Percentiles rank a stretch among this genome's conserved stretches.
Evolutionary conservation across 176 grass and related monocot genomes (phyloP).

Genomic region (Chrysopogon serrulatus): DNA sequence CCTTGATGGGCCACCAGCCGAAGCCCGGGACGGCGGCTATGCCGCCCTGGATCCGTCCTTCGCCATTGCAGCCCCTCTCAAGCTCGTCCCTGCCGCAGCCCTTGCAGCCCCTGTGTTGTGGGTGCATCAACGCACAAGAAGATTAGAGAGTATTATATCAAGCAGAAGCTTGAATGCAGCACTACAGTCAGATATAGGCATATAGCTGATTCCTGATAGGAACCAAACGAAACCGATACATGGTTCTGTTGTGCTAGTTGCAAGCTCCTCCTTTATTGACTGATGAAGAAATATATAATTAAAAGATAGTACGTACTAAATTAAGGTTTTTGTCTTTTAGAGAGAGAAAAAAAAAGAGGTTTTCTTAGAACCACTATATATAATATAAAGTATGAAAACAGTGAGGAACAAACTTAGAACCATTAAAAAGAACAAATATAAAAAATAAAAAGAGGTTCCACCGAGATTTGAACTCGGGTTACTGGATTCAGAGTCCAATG

Average conservation of each 20-base stretch:
- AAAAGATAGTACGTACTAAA: not conserved
- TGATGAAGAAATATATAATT: not conserved
- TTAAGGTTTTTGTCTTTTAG: not conserved
- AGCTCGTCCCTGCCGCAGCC: slow-evolving; percentile 59
- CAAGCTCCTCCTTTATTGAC: not conserved
- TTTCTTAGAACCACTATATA: too few species aligned
- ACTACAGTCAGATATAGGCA: not conserved
- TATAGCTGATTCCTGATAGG: not conserved
- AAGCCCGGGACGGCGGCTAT: slow-evolving; percentile 84
- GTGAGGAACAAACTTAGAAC: too few species aligned
- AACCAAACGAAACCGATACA: not conserved
- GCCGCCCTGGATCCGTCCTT: slow-evolving; percentile 90
- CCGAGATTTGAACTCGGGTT: too few species aligned
- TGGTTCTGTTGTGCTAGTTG: not conserved
- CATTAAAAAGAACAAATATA: too few species aligned
- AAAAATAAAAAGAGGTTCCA: too few species aligned
- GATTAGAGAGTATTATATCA: not conserved
- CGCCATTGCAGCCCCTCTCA: slow-evolving; percentile 84
- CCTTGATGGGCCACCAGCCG: slow-evolving; percentile 97
- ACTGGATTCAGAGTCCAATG: too few species aligned
- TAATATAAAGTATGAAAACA: too few species aligned
- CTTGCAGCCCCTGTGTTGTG: slow-evolving; percentile 54
- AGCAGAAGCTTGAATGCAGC: not conserved
- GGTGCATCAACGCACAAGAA: not conserved
- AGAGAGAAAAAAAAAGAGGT: not conserved